phyloP scores from a whole-genome alignment of 2,329 filamentous ascomycete genomes.

The Aspergillus glaucus region DNA sequence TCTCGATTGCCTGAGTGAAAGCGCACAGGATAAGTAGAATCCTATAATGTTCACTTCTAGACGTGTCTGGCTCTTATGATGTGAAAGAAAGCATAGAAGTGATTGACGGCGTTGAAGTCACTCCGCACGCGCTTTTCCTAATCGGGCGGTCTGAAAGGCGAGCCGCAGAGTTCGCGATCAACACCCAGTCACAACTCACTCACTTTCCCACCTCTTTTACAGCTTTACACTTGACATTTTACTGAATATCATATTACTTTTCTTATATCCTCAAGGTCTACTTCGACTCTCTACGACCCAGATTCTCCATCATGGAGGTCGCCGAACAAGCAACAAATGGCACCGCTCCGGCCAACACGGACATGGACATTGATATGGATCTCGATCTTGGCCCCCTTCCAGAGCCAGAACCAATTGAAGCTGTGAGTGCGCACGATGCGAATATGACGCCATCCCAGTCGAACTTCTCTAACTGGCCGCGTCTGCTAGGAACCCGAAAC shows the following conservation, averaged over 20 bases:
- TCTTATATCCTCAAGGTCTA: background rate
- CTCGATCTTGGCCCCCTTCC: slow-evolving; percentile 50
- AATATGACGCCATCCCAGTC: background rate
- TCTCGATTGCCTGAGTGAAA: too few species aligned
- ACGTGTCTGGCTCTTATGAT: too few species aligned
- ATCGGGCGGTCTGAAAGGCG: background rate
- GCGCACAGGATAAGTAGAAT: too few species aligned
- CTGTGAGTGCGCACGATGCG: slow-evolving; percentile 17
- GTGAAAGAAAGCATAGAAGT: too few species aligned
- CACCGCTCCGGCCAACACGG: slow-evolving; percentile 15
- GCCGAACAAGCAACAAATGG: slow-evolving; percentile 1
- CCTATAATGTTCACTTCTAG: too few species aligned
- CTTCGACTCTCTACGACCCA: background rate
- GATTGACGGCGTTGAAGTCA: background rate
- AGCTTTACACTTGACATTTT: background rate
- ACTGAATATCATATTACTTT: background rate
- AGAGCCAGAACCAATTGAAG: slow-evolving; percentile 29
- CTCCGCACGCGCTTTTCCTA: slow-evolving; percentile 1
- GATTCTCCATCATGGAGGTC: slow-evolving; percentile 4
- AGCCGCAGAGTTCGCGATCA: background rate
- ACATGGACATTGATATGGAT: slow-evolving; percentile 71
- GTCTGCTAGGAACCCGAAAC: slow-evolving; percentile 17
- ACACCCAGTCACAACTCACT: background rate
- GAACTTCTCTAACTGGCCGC: slow-evolving; percentile 1
- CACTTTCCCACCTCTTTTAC: background rate